phyloP scores from a whole-genome alignment of 768 basidiomycete species.

The Suillus luteus region DNA sequence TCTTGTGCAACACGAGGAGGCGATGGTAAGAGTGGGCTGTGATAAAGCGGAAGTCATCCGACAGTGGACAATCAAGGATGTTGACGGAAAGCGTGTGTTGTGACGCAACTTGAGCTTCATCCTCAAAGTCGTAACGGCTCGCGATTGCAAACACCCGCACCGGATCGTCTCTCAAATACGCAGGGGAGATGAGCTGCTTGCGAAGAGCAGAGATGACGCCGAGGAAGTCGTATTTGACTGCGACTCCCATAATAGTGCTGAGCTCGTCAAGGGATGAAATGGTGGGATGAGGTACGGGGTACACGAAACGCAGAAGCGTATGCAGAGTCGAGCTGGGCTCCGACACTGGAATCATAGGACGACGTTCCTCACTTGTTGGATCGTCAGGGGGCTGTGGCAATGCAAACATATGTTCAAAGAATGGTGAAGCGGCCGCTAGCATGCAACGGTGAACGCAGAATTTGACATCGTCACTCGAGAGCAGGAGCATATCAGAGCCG shows the following conservation, averaged over 20 bases:
- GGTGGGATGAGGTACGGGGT: constrained; percentile 58
- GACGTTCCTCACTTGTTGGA: constrained; percentile 19
- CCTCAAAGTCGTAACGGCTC: constrained; percentile 61
- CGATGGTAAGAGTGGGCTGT: constrained; percentile 69
- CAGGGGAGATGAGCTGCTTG: constrained; percentile 48
- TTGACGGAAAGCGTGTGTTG: constrained; percentile 53
- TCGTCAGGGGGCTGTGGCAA: constrained; percentile 52
- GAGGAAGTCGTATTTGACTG: constrained; percentile 65
- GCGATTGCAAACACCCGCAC: constrained; percentile 73
- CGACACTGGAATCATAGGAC: constrained; percentile 55
- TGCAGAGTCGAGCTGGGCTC: constrained; percentile 50
- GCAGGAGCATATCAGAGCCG: constrained; percentile 57
- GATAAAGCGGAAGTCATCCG: constrained; percentile 65
- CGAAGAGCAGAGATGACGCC: constrained; percentile 52
- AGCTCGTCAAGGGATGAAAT: constrained; percentile 57
- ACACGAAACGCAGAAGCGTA: constrained; percentile 58
- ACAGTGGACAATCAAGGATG: constrained; percentile 57
- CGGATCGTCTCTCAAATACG: constrained; percentile 50
- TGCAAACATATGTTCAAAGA: constrained; percentile 70
- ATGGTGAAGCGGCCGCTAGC: constrained; percentile 62
- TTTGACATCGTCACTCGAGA: constrained; percentile 45
- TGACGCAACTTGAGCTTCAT: constrained; percentile 64
- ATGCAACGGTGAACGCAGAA: constrained; percentile 66
- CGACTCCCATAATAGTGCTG: constrained; percentile 48
- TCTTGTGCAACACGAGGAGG: constrained; percentile 60